phyloP scores from a whole-genome alignment of 768 basidiomycete genomes.

The Clitopilus passeckerianus region DNA sequence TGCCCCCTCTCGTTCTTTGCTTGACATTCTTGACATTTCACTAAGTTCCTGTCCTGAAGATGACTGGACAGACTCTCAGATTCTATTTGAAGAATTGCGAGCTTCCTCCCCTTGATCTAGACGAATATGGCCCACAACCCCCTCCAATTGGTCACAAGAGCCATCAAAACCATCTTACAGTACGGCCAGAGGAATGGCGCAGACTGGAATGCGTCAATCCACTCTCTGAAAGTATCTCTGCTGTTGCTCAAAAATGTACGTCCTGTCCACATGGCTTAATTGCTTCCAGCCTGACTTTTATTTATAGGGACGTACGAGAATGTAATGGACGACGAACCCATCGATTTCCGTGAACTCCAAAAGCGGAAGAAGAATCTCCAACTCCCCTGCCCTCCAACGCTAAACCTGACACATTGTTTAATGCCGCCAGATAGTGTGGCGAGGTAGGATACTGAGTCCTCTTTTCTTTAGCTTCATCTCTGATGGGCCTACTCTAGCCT shows the following conservation, averaged over 20 bases:
- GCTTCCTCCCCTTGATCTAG: slow-evolving; percentile 37
- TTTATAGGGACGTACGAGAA: background rate
- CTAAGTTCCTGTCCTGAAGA: background rate
- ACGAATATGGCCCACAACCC: slow-evolving; percentile 21
- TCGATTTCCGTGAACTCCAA: slow-evolving; percentile 3
- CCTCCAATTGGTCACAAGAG: slow-evolving; percentile 40
- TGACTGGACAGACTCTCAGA: slow-evolving; percentile 19
- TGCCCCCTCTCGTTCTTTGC: background rate
- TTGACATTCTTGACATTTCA: background rate
- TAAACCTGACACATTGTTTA: slow-evolving; percentile 25
- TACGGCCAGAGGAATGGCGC: slow-evolving; percentile 45
- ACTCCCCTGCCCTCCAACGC: slow-evolving; percentile 35
- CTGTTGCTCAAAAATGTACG: slow-evolving; percentile 5
- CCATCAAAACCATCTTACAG: slow-evolving; percentile 36
- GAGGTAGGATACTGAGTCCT: slow-evolving; percentile 24
- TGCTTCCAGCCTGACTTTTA: background rate
- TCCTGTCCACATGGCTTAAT: background rate
- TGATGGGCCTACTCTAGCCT: slow-evolving; percentile 27
- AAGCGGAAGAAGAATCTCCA: slow-evolving; percentile 34
- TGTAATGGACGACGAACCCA: slow-evolving; percentile 29
- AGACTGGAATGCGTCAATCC: slow-evolving; percentile 43
- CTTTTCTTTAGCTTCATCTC: background rate
- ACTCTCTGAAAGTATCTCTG: slow-evolving; percentile 24
- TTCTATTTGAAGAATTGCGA: slow-evolving; percentile 8
- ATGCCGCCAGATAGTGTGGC: slow-evolving; percentile 34